Percentiles rank a stretch among this genome's conserved stretches.
Conservation (phyloP, 225 moss, liverwort and hornwort genomes). For the Antitrichia curtipendula region DNA sequence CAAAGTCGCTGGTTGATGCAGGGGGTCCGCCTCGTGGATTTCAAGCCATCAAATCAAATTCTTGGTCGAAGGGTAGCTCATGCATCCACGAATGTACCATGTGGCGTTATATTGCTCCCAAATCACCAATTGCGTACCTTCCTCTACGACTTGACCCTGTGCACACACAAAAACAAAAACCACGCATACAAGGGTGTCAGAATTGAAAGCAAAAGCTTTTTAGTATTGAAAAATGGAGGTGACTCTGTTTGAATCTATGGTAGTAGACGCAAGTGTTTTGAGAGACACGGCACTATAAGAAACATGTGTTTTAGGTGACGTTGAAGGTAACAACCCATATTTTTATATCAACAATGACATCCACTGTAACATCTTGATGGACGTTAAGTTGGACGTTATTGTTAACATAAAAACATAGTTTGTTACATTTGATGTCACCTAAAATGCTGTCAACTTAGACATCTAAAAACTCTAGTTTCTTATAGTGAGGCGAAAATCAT, state of each 20-base stretch:
- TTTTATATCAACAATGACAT: no score
- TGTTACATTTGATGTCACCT: no score
- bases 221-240: neutral
- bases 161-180: neutral
- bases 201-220: neutral
- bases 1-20: constrained; percentile 16
- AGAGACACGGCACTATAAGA: no score
- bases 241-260: neutral
- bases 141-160: constrained; percentile 33
- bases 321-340: no score
- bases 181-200: neutral
- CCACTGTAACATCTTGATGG: no score
- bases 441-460: no score
- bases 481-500: neutral
- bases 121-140: constrained; percentile 31
- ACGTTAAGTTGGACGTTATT: no score
- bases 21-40: neutral
- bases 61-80: constrained; percentile 7
- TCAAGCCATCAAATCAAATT: neutral
- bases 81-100: constrained; percentile 37
- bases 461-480: no score
- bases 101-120: constrained; percentile 45
- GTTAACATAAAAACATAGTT: no score
- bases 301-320: no score
- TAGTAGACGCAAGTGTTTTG: neutral